Percentiles rank a stretch among this genome's conserved stretches.
These are phyloP conservation scores for Colletotrichum gloeosporioides DNA, from an alignment of 2,329 filamentous ascomycete species.

Conservation along the genomic window DNA sequence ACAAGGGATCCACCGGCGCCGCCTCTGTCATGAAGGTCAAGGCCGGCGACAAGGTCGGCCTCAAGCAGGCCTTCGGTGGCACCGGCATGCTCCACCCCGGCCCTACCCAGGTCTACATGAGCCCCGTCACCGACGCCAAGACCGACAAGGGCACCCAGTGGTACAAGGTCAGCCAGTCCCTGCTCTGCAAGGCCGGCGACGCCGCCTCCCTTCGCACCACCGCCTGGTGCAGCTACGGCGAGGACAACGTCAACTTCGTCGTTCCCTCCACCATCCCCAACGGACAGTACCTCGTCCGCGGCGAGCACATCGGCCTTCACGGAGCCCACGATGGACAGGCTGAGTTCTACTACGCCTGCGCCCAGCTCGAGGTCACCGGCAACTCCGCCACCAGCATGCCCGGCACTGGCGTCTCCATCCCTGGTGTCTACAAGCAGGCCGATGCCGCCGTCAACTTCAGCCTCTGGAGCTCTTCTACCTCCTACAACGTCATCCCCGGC, in stretches of 20 bases:
- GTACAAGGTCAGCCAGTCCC: conserved; percentile 30
- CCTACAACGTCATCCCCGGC: not conserved
- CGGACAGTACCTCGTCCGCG: conserved; percentile 49
- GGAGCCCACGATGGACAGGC: conserved; percentile 33
- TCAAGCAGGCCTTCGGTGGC: conserved; percentile 20
- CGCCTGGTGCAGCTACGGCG: conserved; percentile 25
- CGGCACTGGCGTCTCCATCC: conserved; percentile 37
- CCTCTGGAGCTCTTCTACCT: not conserved
- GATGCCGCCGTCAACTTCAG: conserved; percentile 13
- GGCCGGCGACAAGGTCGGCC: conserved; percentile 19
- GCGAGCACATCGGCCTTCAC: conserved; percentile 53
- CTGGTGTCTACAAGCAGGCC: conserved; percentile 35
- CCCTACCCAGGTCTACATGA: conserved; percentile 23
- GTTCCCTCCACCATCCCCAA: conserved; percentile 43
- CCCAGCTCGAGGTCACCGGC: conserved; percentile 44
- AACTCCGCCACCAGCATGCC: conserved; percentile 13
- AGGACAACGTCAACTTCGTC: conserved; percentile 30
- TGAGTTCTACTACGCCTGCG: conserved; percentile 51
- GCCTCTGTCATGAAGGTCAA: conserved; percentile 17
- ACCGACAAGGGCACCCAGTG: conserved; percentile 25
- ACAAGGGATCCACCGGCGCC: conserved; percentile 5
- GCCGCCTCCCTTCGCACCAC: not conserved
- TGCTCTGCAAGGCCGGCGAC: conserved; percentile 19
- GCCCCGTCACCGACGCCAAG: conserved; percentile 21
- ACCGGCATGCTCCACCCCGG: conserved; percentile 25